These are phyloP conservation scores for Fagopyrum homotropicum DNA, from an alignment of 148 eudicot genomes.

Conservation along the genomic window DNA sequence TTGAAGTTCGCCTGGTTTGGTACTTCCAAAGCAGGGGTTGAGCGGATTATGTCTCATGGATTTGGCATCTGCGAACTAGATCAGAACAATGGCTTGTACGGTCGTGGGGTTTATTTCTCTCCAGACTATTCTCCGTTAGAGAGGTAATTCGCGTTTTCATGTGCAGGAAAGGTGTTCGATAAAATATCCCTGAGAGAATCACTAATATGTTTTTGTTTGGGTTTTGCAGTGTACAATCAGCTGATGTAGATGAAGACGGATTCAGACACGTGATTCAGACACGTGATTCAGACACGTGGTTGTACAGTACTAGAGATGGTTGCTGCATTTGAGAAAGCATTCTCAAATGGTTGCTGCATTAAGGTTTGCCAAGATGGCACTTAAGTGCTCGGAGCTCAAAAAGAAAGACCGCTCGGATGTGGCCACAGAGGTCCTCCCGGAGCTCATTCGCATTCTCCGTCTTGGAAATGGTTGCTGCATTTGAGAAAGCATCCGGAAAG, in stretches of 20 bases:
- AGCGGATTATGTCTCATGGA: slow-evolving; percentile 33
- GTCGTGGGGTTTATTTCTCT: slow-evolving; percentile 28
- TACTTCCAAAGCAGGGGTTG: slow-evolving; percentile 26
- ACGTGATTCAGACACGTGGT: too few species aligned
- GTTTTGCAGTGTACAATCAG: slow-evolving; percentile 40
- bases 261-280: slow-evolving; percentile 45
- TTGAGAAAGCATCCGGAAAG: slow-evolving; percentile 86
- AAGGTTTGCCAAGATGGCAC: too few species aligned
- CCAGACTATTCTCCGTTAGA: slow-evolving; percentile 23
- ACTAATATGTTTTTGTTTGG: not conserved
- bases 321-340: slow-evolving; percentile 78
- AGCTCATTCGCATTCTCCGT: too few species aligned
- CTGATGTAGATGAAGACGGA: slow-evolving; percentile 48
- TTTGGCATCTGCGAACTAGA: slow-evolving; percentile 19
- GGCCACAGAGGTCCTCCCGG: too few species aligned
- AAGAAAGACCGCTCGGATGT: too few species aligned
- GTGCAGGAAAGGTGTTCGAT: not conserved
- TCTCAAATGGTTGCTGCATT: too few species aligned
- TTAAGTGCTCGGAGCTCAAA: too few species aligned
- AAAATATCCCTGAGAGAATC: slow-evolving; percentile 9
- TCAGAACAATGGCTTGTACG: slow-evolving; percentile 14
- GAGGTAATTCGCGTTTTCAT: slow-evolving; percentile 21
- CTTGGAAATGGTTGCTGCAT: slow-evolving; percentile 81
- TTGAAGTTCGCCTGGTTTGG: slow-evolving; percentile 50
- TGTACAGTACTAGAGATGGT: slow-evolving; percentile 95